A percentile compares a stretch with the other conserved stretches of the same genome.
Evolutionary conservation across 805 yeast species (phyloP).

Genomic region (Jamesozyma piceae): DNA sequence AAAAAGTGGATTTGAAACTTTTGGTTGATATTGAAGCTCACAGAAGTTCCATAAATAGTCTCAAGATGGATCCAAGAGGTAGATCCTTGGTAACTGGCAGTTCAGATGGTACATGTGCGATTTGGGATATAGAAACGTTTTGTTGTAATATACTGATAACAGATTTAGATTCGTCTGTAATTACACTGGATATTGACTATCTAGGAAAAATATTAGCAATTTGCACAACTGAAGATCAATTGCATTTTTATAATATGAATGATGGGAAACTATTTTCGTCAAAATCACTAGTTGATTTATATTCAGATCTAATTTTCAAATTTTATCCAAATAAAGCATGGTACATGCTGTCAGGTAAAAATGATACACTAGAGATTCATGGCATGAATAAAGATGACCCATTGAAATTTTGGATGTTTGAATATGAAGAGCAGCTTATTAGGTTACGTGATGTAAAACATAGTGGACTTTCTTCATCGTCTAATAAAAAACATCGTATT

Average conservation of each 20-base stretch:
- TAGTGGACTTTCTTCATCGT: background rate
- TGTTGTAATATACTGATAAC: constrained; percentile 11
- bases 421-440: constrained; percentile 1
- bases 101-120: constrained; percentile 20
- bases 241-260: constrained; percentile 14
- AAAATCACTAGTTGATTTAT: constrained; percentile 1
- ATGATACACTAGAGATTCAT: constrained; percentile 14
- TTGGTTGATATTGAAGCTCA: constrained; percentile 35
- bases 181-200: constrained; percentile 17
- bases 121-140: constrained; percentile 19
- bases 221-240: constrained; percentile 12
- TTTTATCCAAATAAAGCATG: constrained; percentile 22
- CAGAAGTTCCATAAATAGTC: constrained; percentile 39
- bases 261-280: constrained; percentile 6
- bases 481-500: background rate
- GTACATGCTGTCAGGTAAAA: constrained; percentile 14
- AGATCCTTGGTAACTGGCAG: constrained; percentile 43
- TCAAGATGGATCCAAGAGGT: constrained; percentile 47
- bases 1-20: constrained; percentile 2
- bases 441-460: background rate
- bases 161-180: constrained; percentile 14
- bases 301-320: constrained; percentile 13
- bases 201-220: constrained; percentile 19
- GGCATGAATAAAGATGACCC: constrained; percentile 5
- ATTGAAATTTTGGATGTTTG: constrained; percentile 12